Evolutionary conservation across 2,329 filamentous ascomycete genomes (phyloP).

Genomic region (Paecilomyces variotii): DNA sequence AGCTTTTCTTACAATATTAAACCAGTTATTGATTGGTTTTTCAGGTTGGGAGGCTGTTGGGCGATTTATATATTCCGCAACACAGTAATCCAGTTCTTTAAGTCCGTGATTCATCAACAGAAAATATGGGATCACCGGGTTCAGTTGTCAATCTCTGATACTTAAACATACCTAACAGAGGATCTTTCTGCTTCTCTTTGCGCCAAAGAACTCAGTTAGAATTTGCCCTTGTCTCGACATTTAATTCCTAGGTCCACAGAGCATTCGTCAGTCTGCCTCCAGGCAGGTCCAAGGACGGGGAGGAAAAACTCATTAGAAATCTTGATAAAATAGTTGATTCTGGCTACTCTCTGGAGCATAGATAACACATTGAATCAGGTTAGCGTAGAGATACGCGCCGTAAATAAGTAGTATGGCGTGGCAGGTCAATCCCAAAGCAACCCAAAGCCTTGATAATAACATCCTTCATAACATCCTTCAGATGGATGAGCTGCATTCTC

Average conservation of each 20-base stretch:
- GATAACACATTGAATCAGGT: background rate
- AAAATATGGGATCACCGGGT: background rate
- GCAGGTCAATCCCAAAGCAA: background rate
- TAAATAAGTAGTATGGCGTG: background rate
- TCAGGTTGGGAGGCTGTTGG: constrained; percentile 2
- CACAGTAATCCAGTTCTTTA: background rate
- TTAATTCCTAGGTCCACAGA: no score
- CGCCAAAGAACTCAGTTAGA: no score
- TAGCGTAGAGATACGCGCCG: background rate
- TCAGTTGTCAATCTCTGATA: background rate
- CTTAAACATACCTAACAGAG: no score
- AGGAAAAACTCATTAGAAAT: background rate
- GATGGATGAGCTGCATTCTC: background rate
- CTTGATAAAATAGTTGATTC: background rate
- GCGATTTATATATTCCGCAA: background rate
- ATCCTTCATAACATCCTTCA: background rate
- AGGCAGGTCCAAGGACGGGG: background rate
- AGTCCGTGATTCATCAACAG: background rate
- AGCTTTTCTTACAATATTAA: constrained; percentile 21
- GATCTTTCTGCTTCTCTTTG: no score
- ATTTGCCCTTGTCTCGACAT: no score
- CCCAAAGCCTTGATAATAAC: no score
- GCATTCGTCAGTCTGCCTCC: background rate
- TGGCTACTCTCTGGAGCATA: background rate
- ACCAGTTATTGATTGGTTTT: constrained; percentile 17